Percentiles rank a stretch among this genome's conserved stretches.
Evolutionary conservation across 306 rosid species (phyloP).

Genomic region (Cucurbita maxima): DNA sequence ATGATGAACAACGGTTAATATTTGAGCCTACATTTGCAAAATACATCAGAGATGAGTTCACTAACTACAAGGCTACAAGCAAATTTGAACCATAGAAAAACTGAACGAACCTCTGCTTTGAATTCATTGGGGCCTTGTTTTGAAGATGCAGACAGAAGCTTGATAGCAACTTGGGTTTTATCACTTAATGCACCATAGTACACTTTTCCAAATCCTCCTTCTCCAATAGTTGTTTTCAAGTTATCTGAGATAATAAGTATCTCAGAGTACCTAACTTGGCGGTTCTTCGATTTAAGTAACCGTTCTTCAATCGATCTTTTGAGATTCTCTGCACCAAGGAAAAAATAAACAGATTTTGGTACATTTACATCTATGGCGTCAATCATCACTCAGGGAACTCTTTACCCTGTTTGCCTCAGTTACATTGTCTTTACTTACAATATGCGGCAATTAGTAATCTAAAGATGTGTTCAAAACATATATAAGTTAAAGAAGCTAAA

Average conservation of each 20-base stretch:
- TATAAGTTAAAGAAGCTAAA: background rate
- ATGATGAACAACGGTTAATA: constrained; percentile 11
- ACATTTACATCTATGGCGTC: background rate
- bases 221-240: constrained; percentile 18
- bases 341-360: background rate
- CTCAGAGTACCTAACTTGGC: constrained; percentile 9
- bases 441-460: background rate
- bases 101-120: constrained; percentile 20
- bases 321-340: background rate
- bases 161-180: constrained; percentile 20
- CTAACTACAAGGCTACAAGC: background rate
- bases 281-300: constrained; percentile 12
- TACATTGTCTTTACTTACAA: background rate
- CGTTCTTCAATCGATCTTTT: background rate
- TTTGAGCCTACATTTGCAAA: constrained; percentile 7
- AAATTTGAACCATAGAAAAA: background rate
- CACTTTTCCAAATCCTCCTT: constrained; percentile 39
- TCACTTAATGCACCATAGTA: constrained; percentile 16
- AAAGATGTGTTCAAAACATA: background rate
- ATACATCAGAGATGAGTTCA: background rate
- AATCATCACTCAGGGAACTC: background rate
- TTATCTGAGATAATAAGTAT: constrained; percentile 20
- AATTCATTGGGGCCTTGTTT: constrained; percentile 24
- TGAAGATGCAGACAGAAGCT: constrained; percentile 25
- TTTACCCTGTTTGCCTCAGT: background rate